Base-by-base conservation (phyloP, 2,329 filamentous ascomycete species). In the Raffaelea arxii region DNA sequence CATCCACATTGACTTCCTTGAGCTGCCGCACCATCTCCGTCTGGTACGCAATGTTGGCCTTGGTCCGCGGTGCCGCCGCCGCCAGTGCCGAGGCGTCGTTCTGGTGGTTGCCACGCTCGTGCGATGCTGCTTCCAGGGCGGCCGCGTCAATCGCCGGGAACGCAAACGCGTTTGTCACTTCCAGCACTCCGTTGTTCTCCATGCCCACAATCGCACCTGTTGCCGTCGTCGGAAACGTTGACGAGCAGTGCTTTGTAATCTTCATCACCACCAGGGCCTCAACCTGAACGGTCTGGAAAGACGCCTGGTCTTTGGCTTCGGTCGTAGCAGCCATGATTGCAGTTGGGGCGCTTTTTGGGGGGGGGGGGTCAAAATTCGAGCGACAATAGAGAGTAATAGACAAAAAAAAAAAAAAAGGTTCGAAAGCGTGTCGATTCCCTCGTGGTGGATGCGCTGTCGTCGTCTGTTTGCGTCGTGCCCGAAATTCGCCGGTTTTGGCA, bases 181-280 rank as follows among this genome's bases (percentile, higher is more conserved):
- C 84, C 52, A 97, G 79, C 50, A 82, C 75, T 54, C 80, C 79
- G 55, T 84, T 80, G 59, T 79, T 78, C 67, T 97, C 91, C 86
- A 97, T 90, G 58, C 92, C 92, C 50, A 96, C 89, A 51, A 96
- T 78, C 52, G 85, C 87, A 52, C 91, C 91, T 47, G 90, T 96
- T 48, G 89, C 88, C 47, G 82, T 82, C 44, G 88, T 91, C 42
- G 91, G 91, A 71, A 95, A 96, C 46, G 78, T 77, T 59, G 86
- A 79, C 48, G 88, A 84, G 71, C 86, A 88, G 74, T 96, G 90
- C 71, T 94, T 96, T 68, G 94, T 90, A 65, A 97, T 90, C 75
- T 96, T 95, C 85, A 96, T 91, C 58, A 94, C 86, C 61, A 94
- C 91, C 75, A 97, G 75, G 61, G 91, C 88, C 75, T 95, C 90